These are phyloP conservation scores for Exophiala mesophila DNA, from an alignment of 2,329 filamentous ascomycete genomes.

Conservation along the genomic window DNA sequence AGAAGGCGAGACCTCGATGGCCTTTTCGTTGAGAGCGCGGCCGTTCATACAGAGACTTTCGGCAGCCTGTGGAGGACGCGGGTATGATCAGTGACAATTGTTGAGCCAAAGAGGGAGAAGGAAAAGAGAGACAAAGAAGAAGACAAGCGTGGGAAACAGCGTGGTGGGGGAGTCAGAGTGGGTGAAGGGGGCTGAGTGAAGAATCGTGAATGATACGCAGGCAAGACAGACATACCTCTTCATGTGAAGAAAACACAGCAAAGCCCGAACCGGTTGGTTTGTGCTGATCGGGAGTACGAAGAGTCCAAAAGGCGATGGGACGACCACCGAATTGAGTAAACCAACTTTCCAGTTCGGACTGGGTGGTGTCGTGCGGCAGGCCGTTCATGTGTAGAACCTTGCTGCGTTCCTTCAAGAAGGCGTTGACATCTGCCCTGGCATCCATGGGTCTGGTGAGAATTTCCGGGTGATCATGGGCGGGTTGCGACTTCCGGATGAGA, in stretches of 20 bases:
- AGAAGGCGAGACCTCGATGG: conserved; percentile 95
- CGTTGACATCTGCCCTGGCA: conserved; percentile 89
- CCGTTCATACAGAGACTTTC: conserved; percentile 99
- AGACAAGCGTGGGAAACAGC: conserved; percentile 12
- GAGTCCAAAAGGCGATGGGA: conserved; percentile 97
- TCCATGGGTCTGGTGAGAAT: conserved; percentile 95
- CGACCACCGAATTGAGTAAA: conserved; percentile 98
- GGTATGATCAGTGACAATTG: not conserved
- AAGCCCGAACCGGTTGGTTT: conserved; percentile 99
- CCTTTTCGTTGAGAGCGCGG: conserved; percentile 95
- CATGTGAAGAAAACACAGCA: conserved; percentile 96
- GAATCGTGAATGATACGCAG: not conserved
- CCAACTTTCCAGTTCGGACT: conserved; percentile 98
- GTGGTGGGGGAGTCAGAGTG: conserved; percentile 5
- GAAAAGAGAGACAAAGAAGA: conserved; percentile 52
- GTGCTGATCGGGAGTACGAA: conserved; percentile 95
- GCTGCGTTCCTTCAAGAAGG: conserved; percentile 91
- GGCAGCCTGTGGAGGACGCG: conserved; percentile 61
- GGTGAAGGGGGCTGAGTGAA: not conserved
- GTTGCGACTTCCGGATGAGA: conserved; percentile 92
- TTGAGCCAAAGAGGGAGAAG: conserved; percentile 15
- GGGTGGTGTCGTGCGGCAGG: conserved; percentile 93
- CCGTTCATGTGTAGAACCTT: conserved; percentile 98
- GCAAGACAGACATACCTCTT: conserved; percentile 64
- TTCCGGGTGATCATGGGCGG: conserved; percentile 86